phyloP scores from a whole-genome alignment of 306 rosid genomes.

The Carpinus fangiana region DNA sequence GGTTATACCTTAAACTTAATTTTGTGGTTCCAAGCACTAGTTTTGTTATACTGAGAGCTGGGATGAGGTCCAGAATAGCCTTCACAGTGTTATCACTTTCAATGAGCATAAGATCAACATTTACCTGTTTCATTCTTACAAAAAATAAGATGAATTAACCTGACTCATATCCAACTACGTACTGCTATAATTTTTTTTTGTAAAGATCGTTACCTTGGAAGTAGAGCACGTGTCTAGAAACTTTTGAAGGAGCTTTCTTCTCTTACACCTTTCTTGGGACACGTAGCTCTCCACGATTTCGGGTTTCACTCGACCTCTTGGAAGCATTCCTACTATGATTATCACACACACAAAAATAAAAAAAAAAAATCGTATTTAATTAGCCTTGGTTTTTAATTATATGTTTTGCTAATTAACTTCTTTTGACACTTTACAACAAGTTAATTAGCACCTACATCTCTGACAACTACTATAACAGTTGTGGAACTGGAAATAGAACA shows the following conservation, averaged over 20 bases:
- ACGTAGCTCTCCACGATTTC: conserved; percentile 55
- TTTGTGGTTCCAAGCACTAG: conserved; percentile 68
- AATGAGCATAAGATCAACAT: conserved; percentile 59
- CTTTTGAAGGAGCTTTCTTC: conserved; percentile 61
- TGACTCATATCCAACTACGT: neutral
- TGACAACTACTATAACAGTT: too few relatives aligned
- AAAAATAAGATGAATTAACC: neutral
- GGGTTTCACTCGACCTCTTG: conserved; percentile 62
- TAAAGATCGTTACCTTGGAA: conserved; percentile 44
- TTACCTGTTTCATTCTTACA: conserved; percentile 43
- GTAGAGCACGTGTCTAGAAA: conserved; percentile 58
- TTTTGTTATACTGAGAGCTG: conserved; percentile 57
- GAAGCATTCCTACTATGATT: conserved; percentile 74
- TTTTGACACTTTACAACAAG: too few relatives aligned
- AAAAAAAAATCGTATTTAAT: too few relatives aligned
- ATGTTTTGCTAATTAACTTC: too few relatives aligned
- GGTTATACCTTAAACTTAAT: conserved; percentile 57
- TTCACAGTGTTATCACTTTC: conserved; percentile 67
- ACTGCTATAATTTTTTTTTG: too few relatives aligned
- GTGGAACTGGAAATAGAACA: too few relatives aligned
- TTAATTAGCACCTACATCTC: too few relatives aligned
- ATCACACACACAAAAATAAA: neutral
- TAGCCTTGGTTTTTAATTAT: too few relatives aligned
- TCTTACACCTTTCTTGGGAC: conserved; percentile 69
- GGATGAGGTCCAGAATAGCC: conserved; percentile 65